Evolutionary conservation across 2,329 filamentous ascomycete species (phyloP), one percentile per base, ranked within the genome.

Genomic region (Microcyclospora tardicrescens): DNA sequence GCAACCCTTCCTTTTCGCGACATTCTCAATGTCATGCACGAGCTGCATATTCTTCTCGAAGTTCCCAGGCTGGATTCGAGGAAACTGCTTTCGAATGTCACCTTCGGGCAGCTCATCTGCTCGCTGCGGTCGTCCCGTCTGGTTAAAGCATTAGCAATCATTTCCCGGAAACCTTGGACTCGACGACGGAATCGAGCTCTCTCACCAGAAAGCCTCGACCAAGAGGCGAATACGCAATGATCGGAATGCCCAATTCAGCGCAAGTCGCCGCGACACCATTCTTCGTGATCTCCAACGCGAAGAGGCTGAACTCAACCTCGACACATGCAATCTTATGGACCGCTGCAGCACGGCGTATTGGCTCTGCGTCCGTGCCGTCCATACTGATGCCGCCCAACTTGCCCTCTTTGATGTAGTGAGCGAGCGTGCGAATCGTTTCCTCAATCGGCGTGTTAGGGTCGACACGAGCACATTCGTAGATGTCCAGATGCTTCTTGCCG

Each of bases 141-240:
- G 19, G 19, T 24, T 8, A 24, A 8, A 24, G 19, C 19, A 24
- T 24, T 8, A 24, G 19, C 19, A 8, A 5, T 24, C 19, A 24
- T 24, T 24, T 8, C 8, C 8, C 8, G 19, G 19, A 4, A 8
- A 8, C n/a, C 8, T 24, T 8, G 8, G 19, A 24, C 19, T 24
- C 19, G 19, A 24, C 19, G 19, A 49, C 42, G 5, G 54, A 60
- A 45, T 63, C 65, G 47, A 71, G 57, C 41, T 67, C 51, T 1
- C 70, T 69, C 0, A 68, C 67, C 33, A 76, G 47, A 59, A 71
- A 68, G 1, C 74, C 74, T 19, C 71, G 64, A 6, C 79, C 76
- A 1, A 84, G 63, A 1, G 82, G 81, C 30, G 77, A 79, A 59
- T 84, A 85, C 0, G 77, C 78, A 33, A 84, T 60, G 34, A 85